Evolutionary conservation across 352 stramenopile genomes (phyloP).

Genomic region (Pythium brassicae): DNA sequence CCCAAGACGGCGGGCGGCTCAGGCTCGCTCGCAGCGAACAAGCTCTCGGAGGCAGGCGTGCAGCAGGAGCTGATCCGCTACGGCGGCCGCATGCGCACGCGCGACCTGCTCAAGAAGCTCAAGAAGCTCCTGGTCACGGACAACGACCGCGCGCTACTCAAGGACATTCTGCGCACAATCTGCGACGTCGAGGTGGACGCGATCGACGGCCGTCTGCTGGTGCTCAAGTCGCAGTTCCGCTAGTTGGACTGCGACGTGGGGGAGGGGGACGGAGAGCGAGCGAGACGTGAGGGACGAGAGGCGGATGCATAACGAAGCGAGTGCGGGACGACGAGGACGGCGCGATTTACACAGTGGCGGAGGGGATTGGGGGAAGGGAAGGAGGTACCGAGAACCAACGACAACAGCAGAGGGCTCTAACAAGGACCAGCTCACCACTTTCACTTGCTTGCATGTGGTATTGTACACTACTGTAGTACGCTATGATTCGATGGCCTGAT

Average conservation of each 20-base stretch:
- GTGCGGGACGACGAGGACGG: no score
- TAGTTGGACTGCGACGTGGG: constrained; percentile 17
- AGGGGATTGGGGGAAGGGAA: no score
- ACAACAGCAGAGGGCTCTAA: no score
- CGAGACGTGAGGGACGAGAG: background rate
- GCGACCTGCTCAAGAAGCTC: constrained; percentile 72
- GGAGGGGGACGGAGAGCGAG: background rate
- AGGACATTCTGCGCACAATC: constrained; percentile 86
- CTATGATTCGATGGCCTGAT: no score
- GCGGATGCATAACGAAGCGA: background rate
- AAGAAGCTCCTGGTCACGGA: constrained; percentile 81
- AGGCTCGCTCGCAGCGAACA: constrained; percentile 31
- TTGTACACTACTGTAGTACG: no score
- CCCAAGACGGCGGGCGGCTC: constrained; percentile 22
- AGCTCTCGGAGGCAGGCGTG: constrained; percentile 76
- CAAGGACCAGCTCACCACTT: no score
- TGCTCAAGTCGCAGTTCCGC: constrained; percentile 86
- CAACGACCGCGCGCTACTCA: constrained; percentile 77
- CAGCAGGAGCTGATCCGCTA: constrained; percentile 83
- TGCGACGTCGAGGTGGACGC: constrained; percentile 83
- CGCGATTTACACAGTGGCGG: no score
- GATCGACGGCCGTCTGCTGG: constrained; percentile 75
- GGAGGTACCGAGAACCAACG: no score
- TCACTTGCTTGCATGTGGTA: no score
- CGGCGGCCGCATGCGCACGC: constrained; percentile 75